These are phyloP conservation scores for Parasitella parasitica DNA, from an alignment of 371 early-diverging fungal species.

Conservation along the genomic window DNA sequence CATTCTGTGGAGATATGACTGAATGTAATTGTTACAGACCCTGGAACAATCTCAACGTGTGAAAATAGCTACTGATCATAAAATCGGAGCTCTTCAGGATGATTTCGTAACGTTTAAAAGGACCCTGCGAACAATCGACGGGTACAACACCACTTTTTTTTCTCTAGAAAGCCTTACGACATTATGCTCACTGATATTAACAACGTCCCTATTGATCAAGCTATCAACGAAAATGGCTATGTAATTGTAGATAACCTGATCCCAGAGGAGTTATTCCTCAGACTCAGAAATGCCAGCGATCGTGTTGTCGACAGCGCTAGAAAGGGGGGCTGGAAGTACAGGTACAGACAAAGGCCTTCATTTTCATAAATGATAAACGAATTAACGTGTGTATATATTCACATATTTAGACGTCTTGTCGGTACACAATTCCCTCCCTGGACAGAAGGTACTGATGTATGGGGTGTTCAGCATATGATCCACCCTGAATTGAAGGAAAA, in stretches of 20 bases:
- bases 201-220: slow-evolving; percentile 40
- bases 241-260: slow-evolving; percentile 54
- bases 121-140: background rate
- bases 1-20: background rate
- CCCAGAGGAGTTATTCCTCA: slow-evolving; percentile 33
- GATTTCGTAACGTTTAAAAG: background rate
- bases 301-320: slow-evolving; percentile 47
- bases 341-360: slow-evolving; percentile 15
- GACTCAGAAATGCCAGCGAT: slow-evolving; percentile 49
- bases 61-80: background rate
- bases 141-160: background rate
- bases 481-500: slow-evolving; percentile 53
- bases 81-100: background rate
- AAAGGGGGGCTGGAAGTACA: slow-evolving; percentile 48
- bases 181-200: slow-evolving; percentile 40
- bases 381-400: background rate
- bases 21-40: background rate
- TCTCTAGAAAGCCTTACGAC: background rate
- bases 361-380: background rate
- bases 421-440: slow-evolving; percentile 61
- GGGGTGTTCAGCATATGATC: slow-evolving; percentile 56
- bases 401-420: slow-evolving; percentile 37
- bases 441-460: slow-evolving; percentile 53
- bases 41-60: slow-evolving; percentile 1
- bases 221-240: slow-evolving; percentile 45